Conservation (phyloP, 2,329 filamentous ascomycete genomes). For the Cadophora sp. region DNA sequence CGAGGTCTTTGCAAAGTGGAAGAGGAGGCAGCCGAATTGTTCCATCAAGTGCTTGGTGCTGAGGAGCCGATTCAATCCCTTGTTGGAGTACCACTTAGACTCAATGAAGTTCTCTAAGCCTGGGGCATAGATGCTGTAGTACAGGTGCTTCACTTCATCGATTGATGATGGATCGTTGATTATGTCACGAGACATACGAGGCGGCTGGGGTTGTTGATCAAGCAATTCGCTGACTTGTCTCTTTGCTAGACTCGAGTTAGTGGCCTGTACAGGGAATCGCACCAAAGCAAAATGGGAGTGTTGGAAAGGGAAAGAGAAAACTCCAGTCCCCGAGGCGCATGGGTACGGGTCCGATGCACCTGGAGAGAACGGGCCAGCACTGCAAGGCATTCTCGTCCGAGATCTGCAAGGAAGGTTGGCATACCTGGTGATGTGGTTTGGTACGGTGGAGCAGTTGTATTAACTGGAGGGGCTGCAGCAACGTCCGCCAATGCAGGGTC, state of each 20-base stretch:
- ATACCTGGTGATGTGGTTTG: conserved; percentile 42
- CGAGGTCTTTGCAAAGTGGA: conserved; percentile 56
- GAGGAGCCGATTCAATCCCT: conserved; percentile 51
- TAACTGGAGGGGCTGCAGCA: conserved; percentile 43
- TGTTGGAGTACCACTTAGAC: conserved; percentile 78
- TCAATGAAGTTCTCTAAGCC: conserved; percentile 81
- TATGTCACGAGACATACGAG: conserved; percentile 58
- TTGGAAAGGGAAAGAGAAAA: conserved; percentile 50
- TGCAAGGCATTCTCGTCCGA: conserved; percentile 44
- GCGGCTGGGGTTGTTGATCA: conserved; percentile 61
- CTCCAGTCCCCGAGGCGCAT: conserved; percentile 60
- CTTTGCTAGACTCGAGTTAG: conserved; percentile 61
- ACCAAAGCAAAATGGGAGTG: conserved; percentile 41
- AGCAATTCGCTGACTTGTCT: conserved; percentile 80
- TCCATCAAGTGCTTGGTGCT: conserved; percentile 65
- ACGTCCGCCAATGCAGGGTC: conserved; percentile 68
- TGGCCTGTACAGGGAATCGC: conserved; percentile 46
- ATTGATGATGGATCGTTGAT: conserved; percentile 54
- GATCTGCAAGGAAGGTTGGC: conserved; percentile 39
- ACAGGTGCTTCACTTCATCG: conserved; percentile 74
- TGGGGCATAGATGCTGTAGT: conserved; percentile 76
- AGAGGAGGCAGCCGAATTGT: conserved; percentile 71
- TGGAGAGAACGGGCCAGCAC: conserved; percentile 46
- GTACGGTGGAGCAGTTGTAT: conserved; percentile 31
- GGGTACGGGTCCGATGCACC: conserved; percentile 44